Base-by-base conservation (phyloP, 441 rosid genomes). In the Daphne laureola region DNA sequence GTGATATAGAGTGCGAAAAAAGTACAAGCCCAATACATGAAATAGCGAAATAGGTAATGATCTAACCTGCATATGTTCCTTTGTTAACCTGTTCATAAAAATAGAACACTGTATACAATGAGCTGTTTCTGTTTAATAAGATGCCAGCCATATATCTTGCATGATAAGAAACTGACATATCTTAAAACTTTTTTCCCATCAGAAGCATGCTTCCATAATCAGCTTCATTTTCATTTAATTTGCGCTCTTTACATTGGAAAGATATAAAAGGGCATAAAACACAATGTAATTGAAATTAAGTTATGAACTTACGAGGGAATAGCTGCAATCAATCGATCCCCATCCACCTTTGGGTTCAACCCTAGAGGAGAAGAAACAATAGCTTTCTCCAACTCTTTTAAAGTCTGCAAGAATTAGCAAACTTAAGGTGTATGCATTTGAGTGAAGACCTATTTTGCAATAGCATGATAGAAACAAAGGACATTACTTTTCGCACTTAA, bases 341-440 rank as follows among this genome's bases (percentile, higher is more conserved):
- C 94, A 47, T 92, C 96, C 2, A 66, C 78, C 66, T 55, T 75
- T 2, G 98, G 98, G 77, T 88, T 86, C 71, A 92, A 70, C 26
- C 98, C 96, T 54, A 92, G 58, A 8, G 98, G 96, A 13, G 98
- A 89, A 0, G 96, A 72, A 63, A 86, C 84, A 26, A 92, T 88
- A 35, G 96, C 96, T 11, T 63, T 84, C 76, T 92, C 90, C 51
- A 92, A 73, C 51, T 74, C 86, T 69, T 82, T 84, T 5, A 88
- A 49, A 15, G 89, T 79, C 98, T 88, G 86, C 74, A 72, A 61
- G 58, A 67, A 40, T 53, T 43, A 55, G 36, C 12, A 53, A 14
- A 2, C 41, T 12, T 5, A 41, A 62, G 3, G 17, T 26, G 27
- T 13, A 7, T 1, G 12, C 51, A 49, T 9, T 12, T 17, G 1